Conservation (phyloP, 768 basidiomycete species). For the Antrodiella citrinella region DNA sequence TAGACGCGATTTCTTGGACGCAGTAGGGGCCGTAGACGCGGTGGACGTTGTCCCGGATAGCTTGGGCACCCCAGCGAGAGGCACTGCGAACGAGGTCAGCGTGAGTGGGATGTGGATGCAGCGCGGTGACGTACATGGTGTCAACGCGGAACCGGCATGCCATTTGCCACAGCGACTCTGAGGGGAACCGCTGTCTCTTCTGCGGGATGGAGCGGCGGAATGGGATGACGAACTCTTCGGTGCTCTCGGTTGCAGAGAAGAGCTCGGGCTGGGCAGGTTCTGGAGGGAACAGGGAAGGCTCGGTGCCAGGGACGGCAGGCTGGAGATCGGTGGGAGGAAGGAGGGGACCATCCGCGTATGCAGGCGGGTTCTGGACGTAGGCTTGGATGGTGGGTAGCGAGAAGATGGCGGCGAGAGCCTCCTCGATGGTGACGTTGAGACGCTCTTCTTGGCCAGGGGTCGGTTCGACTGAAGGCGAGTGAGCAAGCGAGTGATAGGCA, state of each 20-base stretch:
- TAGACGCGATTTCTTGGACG: not conserved
- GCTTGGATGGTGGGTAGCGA: conserved; percentile 1
- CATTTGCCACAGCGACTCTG: conserved; percentile 2
- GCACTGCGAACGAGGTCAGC: not conserved
- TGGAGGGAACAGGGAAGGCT: not conserved
- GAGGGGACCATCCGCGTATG: not conserved
- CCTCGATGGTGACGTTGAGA: conserved; percentile 5
- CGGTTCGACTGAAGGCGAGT: not conserved
- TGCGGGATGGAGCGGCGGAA: not conserved
- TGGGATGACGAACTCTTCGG: not conserved
- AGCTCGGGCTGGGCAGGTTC: not conserved
- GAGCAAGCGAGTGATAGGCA: not conserved
- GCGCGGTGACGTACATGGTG: conserved; percentile 3
- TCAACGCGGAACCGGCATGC: conserved; percentile 8
- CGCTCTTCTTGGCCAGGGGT: not conserved
- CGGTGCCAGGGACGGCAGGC: not conserved
- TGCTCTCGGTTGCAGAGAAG: not conserved
- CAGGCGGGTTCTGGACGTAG: not conserved
- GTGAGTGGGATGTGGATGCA: not conserved
- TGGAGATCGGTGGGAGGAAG: not conserved
- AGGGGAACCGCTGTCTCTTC: not conserved
- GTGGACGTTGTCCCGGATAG: not conserved
- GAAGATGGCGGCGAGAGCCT: conserved; percentile 8
- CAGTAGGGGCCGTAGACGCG: not conserved
- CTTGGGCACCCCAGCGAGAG: not conserved